These are phyloP conservation scores for Vitis rupestris DNA, from an alignment of 164 flowering plant species.

Conservation along the genomic window DNA sequence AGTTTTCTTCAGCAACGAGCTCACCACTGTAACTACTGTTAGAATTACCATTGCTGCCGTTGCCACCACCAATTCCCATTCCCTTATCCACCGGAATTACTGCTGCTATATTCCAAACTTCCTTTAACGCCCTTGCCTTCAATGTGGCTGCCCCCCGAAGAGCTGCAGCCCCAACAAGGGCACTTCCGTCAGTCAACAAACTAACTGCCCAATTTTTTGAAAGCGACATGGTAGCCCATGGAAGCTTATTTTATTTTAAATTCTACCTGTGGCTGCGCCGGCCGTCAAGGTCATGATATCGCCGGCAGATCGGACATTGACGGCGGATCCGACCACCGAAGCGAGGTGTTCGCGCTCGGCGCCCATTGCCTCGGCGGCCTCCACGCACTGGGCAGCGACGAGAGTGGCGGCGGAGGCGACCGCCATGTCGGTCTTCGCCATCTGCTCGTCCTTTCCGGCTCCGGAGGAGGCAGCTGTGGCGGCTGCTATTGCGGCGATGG, in stretches of 20 bases:
- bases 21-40: constrained; percentile 73
- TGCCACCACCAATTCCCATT: constrained; percentile 35
- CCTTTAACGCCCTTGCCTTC: constrained; percentile 93
- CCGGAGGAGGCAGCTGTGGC: constrained; percentile 81
- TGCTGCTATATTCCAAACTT: constrained; percentile 92
- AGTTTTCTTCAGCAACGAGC: constrained; percentile 72
- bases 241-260: background rate
- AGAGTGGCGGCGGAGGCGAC: constrained; percentile 93
- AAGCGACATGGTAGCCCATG: background rate
- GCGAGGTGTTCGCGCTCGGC: constrained; percentile 91
- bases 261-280: constrained; percentile 88
- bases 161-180: constrained; percentile 38
- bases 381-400: constrained; percentile 96
- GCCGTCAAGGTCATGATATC: constrained; percentile 95
- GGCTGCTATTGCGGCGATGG: constrained; percentile 89
- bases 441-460: constrained; percentile 71
- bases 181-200: background rate
- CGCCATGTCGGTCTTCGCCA: constrained; percentile 88
- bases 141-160: constrained; percentile 91
- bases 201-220: background rate
- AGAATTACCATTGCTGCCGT: constrained; percentile 38
- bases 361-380: constrained; percentile 94
- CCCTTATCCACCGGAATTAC: constrained; percentile 88
- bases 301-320: constrained; percentile 84
- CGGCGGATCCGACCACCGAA: constrained; percentile 83